Base-by-base conservation (phyloP, 1,139 yeast genomes). In the Candida tetrigidarum region DNA sequence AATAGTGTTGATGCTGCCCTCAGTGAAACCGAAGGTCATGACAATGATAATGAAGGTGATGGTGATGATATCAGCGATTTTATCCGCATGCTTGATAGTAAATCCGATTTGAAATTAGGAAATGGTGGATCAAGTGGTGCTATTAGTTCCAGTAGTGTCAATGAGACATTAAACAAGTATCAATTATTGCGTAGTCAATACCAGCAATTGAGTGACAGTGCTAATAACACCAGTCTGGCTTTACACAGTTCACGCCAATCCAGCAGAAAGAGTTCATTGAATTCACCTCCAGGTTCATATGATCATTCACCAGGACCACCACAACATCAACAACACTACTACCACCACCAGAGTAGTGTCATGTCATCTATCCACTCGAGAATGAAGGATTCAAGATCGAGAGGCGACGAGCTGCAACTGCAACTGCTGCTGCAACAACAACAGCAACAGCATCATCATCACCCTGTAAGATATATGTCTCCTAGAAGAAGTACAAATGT, bases 31-130 rank as follows among this genome's bases (percentile, higher is more conserved):
- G 71, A 72, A 50, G 64, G 67, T 20, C 91, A 84, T 52, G 91
- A 87, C 47, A 96, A 72, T 50, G 64, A 67, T 20, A 91, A 84
- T 52, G 96, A 87, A n/a, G n/a, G n/a, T 47, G 96, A 72, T 50
- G 64, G 67, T 20, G 91, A 84, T 52, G 96, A 87, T 54, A 73
- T 91, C 22, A 81, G 86, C 46, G 90, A 86, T 44, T 92, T 92
- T 68, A 88, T 92, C 42, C 78, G 83, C 51, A 74, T 90, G 80
- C 80, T 92, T 41, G 97, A 93, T 53, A 81, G 86, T 41, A 81
- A 78, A 51, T 71, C 75, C 2, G 84, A 80, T 50, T 62, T 81
- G 23, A 60, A 80, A 38, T 63, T 73, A 42, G 57, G 66, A 5
- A 41, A 41, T 19, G 48, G 50, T 19, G 48, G 50, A 19, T 33